Evolutionary conservation across 1,139 yeast species (phyloP), one percentile per base, ranked within the genome.

Genomic region (Ogataea hybrid): DNA sequence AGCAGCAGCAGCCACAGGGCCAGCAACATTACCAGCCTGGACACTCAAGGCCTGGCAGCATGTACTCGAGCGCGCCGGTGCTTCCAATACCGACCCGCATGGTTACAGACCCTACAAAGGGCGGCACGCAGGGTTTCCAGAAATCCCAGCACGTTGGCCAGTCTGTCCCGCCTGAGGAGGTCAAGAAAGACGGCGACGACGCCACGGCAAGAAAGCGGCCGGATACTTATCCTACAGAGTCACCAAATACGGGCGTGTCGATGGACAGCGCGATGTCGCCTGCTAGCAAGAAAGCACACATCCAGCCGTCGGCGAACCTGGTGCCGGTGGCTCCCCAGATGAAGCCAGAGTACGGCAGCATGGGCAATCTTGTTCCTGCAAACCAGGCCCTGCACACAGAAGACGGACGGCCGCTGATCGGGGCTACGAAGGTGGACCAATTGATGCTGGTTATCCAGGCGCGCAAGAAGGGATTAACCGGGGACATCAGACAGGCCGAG

Each of bases 391-490:
- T 69, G 16, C 69, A 67, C 42, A 62, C 68, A 4, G 84, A 77
- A 35, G 82, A 79, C 56, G 82, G 81, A 2, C 68, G 83, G 37
- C 90, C 90, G 5, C 67, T 82, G 25, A 64, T 87, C 12, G 96
- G 96, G 0, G 89, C 92, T 2, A 87, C 96, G 0, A 84, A 84
- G 58, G 87, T 89, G 32, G 97, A 89, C 62, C 94, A 84, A 56
- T 68, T 89, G 57, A 87, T 89, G 96, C 70, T 89, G 44, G 86
- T 88, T 28, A 84, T 89, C 42, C 96, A 89, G 61, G 95, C 96
- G 0, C 73, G 94, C 44, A 85, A 83, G 48, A 82, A 84, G 48
- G 88, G 89, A 15, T 74, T 81, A 25, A 77, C 76, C 7, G 75
- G 78, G 17, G 73, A 72, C 29, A 81, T 83, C 31, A 73, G 74